Evolutionary conservation across 129 eudicot genomes (phyloP).

Genomic region (Pulicaria dysenterica): DNA sequence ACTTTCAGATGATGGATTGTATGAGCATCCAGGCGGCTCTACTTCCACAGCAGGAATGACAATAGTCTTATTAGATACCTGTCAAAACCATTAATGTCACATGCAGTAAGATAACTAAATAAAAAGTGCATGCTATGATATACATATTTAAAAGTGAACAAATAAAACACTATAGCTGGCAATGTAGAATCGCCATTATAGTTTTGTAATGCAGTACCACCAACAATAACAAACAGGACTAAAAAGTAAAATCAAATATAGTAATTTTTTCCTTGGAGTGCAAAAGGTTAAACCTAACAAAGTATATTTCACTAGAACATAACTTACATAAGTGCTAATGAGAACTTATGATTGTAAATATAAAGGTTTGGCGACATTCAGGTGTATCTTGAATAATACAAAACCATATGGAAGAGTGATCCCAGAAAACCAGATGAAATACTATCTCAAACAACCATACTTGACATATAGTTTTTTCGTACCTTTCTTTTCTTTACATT

Average conservation of each 20-base stretch:
- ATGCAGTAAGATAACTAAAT: conserved; percentile 6
- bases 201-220: not conserved
- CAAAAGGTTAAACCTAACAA: not conserved
- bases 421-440: not conserved
- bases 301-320: not conserved
- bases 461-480: not conserved
- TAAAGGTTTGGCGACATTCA: not conserved
- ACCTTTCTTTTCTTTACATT: conserved; percentile 60
- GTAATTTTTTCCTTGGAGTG: not conserved
- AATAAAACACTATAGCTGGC: not conserved
- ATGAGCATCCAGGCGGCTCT: conserved; percentile 92
- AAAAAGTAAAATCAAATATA: conserved; percentile 11
- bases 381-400: not conserved
- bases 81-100: conserved; percentile 21
- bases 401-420: not conserved
- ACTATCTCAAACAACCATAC: conserved; percentile 11
- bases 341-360: not conserved
- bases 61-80: conserved; percentile 57
- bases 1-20: conserved; percentile 74
- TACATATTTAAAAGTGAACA: conserved; percentile 1
- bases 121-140: not conserved
- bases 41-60: conserved; percentile 89
- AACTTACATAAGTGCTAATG: not conserved
- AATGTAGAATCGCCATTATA: not conserved
- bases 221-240: not conserved